Evolutionary conservation across 257 asterid genomes (phyloP).

Genomic region (Osmanthus fragrans): DNA sequence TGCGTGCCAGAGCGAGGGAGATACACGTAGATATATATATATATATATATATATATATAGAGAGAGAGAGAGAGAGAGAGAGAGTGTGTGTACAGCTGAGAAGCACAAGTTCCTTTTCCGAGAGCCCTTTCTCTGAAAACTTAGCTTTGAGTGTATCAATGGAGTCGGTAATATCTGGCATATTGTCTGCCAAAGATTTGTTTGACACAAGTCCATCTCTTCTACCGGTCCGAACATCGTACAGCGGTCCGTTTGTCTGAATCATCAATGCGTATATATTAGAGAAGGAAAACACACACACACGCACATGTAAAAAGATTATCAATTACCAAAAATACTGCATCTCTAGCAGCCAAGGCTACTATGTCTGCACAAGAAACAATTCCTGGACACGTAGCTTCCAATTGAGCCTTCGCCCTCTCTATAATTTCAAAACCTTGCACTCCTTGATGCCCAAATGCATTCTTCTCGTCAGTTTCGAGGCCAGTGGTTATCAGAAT

Average conservation of each 20-base stretch:
- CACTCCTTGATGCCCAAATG: constrained; percentile 78
- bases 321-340: constrained; percentile 53
- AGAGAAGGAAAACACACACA: no score
- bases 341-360: constrained; percentile 88
- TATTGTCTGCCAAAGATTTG: constrained; percentile 35
- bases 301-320: neutral
- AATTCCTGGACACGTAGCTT: constrained; percentile 51
- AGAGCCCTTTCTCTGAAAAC: constrained; percentile 60
- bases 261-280: neutral
- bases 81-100: constrained; percentile 51
- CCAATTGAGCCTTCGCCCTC: constrained; percentile 56
- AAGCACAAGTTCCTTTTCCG: constrained; percentile 62
- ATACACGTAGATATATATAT: neutral
- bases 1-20: neutral
- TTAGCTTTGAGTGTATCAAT: constrained; percentile 51
- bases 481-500: constrained; percentile 53
- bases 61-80: constrained; percentile 17
- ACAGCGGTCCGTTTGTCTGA: constrained; percentile 65
- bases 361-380: constrained; percentile 87
- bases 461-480: constrained; percentile 47
- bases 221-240: constrained; percentile 72
- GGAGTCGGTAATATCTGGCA: constrained; percentile 76
- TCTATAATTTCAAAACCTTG: constrained; percentile 69
- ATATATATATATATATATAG: no score
- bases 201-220: constrained; percentile 71